Conservation (phyloP, 768 basidiomycete species). For the Tricholoma furcatifolium region DNA sequence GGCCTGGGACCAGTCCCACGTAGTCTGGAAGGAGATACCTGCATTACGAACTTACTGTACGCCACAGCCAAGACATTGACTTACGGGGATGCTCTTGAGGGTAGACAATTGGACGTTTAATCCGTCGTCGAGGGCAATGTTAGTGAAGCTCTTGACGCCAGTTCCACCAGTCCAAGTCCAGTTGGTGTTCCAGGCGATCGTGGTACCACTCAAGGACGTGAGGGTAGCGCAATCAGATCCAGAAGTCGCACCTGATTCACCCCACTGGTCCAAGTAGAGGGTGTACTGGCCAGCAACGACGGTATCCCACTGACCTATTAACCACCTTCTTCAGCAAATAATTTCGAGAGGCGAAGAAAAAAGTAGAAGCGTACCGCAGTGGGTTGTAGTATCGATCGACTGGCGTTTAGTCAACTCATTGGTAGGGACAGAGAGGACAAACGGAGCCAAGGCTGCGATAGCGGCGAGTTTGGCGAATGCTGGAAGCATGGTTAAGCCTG, state of each 20-base stretch:
- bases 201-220: slow-evolving; percentile 38
- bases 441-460: slow-evolving; percentile 27
- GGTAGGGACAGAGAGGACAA: slow-evolving; percentile 29
- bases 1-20: slow-evolving; percentile 55
- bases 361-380: slow-evolving; percentile 31
- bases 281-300: slow-evolving; percentile 45
- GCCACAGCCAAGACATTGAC: slow-evolving; percentile 10
- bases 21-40: slow-evolving; percentile 32
- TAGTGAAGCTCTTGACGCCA: slow-evolving; percentile 61
- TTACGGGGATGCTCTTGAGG: slow-evolving; percentile 55
- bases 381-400: slow-evolving; percentile 33
- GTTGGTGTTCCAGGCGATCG: slow-evolving; percentile 47
- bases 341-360: neutral
- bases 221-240: slow-evolving; percentile 54
- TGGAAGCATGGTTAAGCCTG: slow-evolving; percentile 14
- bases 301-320: slow-evolving; percentile 51
- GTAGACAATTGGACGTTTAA: slow-evolving; percentile 53
- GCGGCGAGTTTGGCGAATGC: slow-evolving; percentile 25
- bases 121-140: slow-evolving; percentile 49
- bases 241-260: slow-evolving; percentile 35
- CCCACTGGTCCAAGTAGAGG: slow-evolving; percentile 51
- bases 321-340: neutral
- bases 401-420: slow-evolving; percentile 26
- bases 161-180: slow-evolving; percentile 55
- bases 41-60: too few relatives aligned